A percentile compares a stretch with the other conserved stretches of the same genome.
Evolutionary conservation across 2,329 filamentous ascomycete species (phyloP).

Genomic region (Chrysoporthe cubensis): DNA sequence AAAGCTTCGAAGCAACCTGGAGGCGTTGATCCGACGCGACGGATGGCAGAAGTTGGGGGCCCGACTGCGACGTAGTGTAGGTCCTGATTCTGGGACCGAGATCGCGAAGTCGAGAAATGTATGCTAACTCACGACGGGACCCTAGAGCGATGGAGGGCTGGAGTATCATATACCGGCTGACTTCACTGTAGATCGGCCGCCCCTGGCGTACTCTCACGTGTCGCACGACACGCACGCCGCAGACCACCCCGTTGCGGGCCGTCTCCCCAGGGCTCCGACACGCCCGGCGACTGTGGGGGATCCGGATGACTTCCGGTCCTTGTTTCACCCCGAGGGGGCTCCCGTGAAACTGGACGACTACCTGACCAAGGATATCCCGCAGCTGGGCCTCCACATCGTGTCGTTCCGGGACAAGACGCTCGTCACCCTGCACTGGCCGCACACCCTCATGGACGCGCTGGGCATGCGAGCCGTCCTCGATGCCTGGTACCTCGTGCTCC

Average conservation of each 20-base stretch:
- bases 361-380: slow-evolving; percentile 42
- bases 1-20: slow-evolving; percentile 31
- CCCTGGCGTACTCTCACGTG: slow-evolving; percentile 40
- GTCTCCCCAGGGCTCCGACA: slow-evolving; percentile 34
- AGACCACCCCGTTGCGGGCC: slow-evolving; percentile 41
- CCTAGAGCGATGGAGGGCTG: slow-evolving; percentile 35
- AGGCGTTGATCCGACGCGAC: slow-evolving; percentile 20
- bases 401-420: slow-evolving; percentile 48
- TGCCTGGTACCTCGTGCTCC: slow-evolving; percentile 44
- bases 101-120: too few species aligned
- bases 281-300: slow-evolving; percentile 34
- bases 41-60: slow-evolving; percentile 36
- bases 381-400: slow-evolving; percentile 46
- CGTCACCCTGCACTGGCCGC: slow-evolving; percentile 44
- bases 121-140: too few species aligned
- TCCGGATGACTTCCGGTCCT: slow-evolving; percentile 31
- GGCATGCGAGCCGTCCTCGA: slow-evolving; percentile 42
- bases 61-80: slow-evolving; percentile 33
- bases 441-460: slow-evolving; percentile 46
- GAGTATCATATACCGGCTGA: slow-evolving; percentile 46
- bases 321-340: slow-evolving; percentile 30
- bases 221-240: slow-evolving; percentile 35
- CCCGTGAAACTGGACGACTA: slow-evolving; percentile 41
- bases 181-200: slow-evolving; percentile 41
- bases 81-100: slow-evolving; percentile 12